These are phyloP conservation scores for Nemania sp. DNA, from an alignment of 2,329 filamentous ascomycete genomes.

Conservation along the genomic window DNA sequence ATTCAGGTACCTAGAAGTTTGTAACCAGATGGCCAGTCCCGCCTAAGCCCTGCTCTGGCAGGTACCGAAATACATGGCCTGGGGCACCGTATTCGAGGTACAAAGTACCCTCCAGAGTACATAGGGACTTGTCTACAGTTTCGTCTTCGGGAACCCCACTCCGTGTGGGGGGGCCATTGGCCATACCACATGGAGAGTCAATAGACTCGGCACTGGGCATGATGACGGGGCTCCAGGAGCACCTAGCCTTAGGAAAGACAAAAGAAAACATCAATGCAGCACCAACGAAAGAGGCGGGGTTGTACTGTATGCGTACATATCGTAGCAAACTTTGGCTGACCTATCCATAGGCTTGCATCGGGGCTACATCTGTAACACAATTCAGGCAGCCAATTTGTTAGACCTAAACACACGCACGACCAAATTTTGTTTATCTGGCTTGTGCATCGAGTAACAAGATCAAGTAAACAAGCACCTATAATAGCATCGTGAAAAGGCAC, in stretches of 20 bases:
- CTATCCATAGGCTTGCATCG: too few species aligned
- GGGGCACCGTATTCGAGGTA: too few species aligned
- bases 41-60: slow-evolving; percentile 32
- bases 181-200: slow-evolving; percentile 15
- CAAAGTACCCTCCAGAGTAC: background rate
- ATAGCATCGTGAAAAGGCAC: background rate
- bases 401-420: too few species aligned
- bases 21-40: slow-evolving; percentile 33
- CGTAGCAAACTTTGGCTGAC: background rate
- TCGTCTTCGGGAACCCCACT: slow-evolving; percentile 29
- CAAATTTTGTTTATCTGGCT: background rate
- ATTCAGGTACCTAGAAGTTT: slow-evolving; percentile 31
- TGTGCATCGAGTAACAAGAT: background rate
- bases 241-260: slow-evolving; percentile 21
- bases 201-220: slow-evolving; percentile 27
- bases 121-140: slow-evolving; percentile 5
- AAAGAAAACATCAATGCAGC: slow-evolving; percentile 20
- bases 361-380: too few species aligned
- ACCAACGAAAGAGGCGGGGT: too few species aligned
- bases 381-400: background rate
- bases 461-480: background rate
- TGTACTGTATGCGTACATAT: too few species aligned
- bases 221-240: slow-evolving; percentile 22
- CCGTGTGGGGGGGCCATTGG: slow-evolving; percentile 35
- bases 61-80: background rate